Conservation (phyloP, 2,329 filamentous ascomycete species). For the Paraphoma sp. region DNA sequence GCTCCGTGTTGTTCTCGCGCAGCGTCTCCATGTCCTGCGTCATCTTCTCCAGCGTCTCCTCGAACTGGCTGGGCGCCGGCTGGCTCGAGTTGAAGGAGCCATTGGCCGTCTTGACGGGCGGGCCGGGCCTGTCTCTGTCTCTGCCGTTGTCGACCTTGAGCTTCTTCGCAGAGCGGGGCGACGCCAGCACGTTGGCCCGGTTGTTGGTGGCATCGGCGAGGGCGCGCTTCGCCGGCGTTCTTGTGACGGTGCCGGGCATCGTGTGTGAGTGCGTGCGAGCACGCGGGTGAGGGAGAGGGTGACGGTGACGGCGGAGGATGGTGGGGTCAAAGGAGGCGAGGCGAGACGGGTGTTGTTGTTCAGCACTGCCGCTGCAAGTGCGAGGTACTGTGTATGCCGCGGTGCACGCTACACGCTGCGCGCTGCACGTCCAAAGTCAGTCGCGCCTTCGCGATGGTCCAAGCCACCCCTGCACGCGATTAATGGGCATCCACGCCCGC, state of each 20-base stretch:
- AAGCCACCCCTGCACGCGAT: slow-evolving; percentile 31
- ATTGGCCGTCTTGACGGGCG: slow-evolving; percentile 68
- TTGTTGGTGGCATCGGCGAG: slow-evolving; percentile 55
- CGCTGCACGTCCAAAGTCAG: too few species aligned
- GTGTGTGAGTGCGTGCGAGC: slow-evolving; percentile 6
- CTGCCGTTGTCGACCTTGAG: slow-evolving; percentile 75
- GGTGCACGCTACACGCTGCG: not conserved
- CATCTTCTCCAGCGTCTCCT: slow-evolving; percentile 94
- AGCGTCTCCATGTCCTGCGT: slow-evolving; percentile 89
- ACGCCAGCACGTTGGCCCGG: slow-evolving; percentile 52
- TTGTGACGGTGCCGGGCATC: slow-evolving; percentile 43
- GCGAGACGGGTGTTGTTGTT: slow-evolving; percentile 9
- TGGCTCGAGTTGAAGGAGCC: slow-evolving; percentile 67
- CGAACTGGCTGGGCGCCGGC: slow-evolving; percentile 91
- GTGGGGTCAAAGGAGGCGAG: not conserved
- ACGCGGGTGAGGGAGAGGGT: too few species aligned
- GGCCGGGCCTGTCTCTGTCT: slow-evolving; percentile 62
- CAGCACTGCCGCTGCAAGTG: slow-evolving; percentile 18
- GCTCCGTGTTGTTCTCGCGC: slow-evolving; percentile 87
- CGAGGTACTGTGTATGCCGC: slow-evolving; percentile 16
- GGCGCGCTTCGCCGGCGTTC: slow-evolving; percentile 53
- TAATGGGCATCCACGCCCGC: slow-evolving; percentile 22
- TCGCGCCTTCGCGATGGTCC: slow-evolving; percentile 5
- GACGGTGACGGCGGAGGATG: too few species aligned
- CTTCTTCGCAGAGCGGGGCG: slow-evolving; percentile 72